Evolutionary conservation across 352 stramenopile species (phyloP).

Genomic region (Globisporangium yorkense): DNA sequence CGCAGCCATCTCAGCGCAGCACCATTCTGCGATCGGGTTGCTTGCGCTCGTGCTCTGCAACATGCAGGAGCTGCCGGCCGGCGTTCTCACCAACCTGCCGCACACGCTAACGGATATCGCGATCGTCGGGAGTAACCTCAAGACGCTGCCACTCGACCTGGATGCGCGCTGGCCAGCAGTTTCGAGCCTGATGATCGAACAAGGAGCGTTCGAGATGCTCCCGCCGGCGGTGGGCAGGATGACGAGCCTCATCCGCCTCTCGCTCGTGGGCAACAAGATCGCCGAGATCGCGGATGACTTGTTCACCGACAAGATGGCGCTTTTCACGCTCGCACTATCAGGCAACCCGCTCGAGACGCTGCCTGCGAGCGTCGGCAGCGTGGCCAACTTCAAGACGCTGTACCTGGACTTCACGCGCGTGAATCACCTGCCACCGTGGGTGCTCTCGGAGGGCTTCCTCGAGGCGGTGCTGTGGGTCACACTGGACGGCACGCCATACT

Average conservation of each 20-base stretch:
- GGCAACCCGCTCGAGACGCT: conserved; percentile 1
- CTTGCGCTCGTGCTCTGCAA: conserved; percentile 7
- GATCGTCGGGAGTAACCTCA: conserved; percentile 12
- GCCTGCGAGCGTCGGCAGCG: conserved; percentile 1
- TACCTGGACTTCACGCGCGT: conserved; percentile 6
- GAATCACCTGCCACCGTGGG: conserved; percentile 1
- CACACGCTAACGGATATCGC: conserved; percentile 7
- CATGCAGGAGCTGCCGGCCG: conserved; percentile 6
- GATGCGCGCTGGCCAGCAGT: conserved; percentile 6
- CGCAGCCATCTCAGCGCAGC: conserved; percentile 15
- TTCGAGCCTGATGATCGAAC: conserved; percentile 4
- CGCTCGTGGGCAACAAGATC: conserved; percentile 8
- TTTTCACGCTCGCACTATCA: conserved; percentile 8
- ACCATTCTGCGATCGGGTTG: conserved; percentile 9
- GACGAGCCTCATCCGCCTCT: conserved; percentile 7
- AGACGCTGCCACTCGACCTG: conserved; percentile 5
- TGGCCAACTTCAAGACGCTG: conserved; percentile 9
- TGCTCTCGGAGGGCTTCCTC: conserved; percentile 5
- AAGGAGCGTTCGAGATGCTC: conserved; percentile 1
- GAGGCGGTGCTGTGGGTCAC: conserved; percentile 8
- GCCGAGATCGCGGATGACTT: conserved; percentile 1
- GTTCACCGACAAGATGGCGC: conserved; percentile 4
- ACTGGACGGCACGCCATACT: background rate
- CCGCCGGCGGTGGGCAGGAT: conserved; percentile 2
- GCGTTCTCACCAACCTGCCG: conserved; percentile 4